These are phyloP conservation scores for Skeletonema tropicum DNA, from an alignment of 108 stramenopile genomes.

Conservation along the genomic window DNA sequence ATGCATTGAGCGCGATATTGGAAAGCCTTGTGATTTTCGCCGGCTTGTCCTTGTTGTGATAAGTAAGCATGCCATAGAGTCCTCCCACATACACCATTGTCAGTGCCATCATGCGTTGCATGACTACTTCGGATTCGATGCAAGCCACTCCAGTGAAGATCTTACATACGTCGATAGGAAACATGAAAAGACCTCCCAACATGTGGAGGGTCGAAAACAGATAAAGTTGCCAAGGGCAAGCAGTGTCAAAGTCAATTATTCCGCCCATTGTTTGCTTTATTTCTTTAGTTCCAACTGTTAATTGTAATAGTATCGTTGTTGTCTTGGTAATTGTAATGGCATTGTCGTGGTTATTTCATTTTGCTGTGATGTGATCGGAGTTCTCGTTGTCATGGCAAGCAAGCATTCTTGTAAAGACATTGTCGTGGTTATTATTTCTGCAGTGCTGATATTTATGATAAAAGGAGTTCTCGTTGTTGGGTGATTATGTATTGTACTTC, in stretches of 20 bases:
- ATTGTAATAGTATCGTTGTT: not conserved
- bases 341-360: not conserved
- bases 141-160: slow-evolving; percentile 24
- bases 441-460: no score
- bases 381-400: no score
- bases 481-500: no score
- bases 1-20: slow-evolving; percentile 32
- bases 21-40: slow-evolving; percentile 44
- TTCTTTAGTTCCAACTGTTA: not conserved
- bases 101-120: slow-evolving; percentile 30
- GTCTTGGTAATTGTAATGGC: no score
- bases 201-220: slow-evolving; percentile 36
- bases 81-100: slow-evolving; percentile 43
- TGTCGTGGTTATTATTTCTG: no score
- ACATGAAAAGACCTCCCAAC: slow-evolving; percentile 18
- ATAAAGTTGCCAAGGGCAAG: slow-evolving; percentile 53
- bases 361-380: not conserved
- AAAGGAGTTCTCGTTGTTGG: no score
- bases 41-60: slow-evolving; percentile 43
- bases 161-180: slow-evolving; percentile 31
- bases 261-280: slow-evolving; percentile 27
- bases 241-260: slow-evolving; percentile 40
- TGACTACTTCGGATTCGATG: slow-evolving; percentile 36
- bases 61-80: slow-evolving; percentile 32
- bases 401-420: no score